Conservation (phyloP, 1,284 basidiomycete species). For the Puccinia horiana region DNA sequence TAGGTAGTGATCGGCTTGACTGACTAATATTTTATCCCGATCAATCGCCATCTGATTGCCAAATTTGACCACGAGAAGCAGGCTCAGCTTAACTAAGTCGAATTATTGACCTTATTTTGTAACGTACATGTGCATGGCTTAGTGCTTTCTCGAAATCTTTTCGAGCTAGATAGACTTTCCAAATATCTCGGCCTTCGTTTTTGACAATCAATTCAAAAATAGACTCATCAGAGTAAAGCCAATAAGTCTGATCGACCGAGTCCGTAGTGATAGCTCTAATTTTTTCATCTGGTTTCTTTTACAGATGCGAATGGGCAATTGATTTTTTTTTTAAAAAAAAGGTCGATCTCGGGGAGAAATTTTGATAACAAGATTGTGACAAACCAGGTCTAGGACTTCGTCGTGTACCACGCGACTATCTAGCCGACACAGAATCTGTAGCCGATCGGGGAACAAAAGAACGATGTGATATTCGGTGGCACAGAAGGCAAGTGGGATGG, state of each 20-base stretch:
- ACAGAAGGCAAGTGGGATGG: slow-evolving; percentile 73
- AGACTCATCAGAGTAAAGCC: slow-evolving; percentile 87
- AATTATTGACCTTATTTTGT: too few species aligned
- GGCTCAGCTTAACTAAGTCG: too few species aligned
- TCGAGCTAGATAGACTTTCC: slow-evolving; percentile 84
- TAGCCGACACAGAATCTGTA: slow-evolving; percentile 76
- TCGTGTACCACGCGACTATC: slow-evolving; percentile 82
- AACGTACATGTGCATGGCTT: slow-evolving; percentile 74
- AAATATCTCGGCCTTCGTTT: slow-evolving; percentile 91
- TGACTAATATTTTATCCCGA: slow-evolving; percentile 77
- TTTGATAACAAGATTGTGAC: neutral
- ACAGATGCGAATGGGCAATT: neutral
- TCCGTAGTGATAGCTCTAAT: slow-evolving; percentile 77
- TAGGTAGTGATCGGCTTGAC: slow-evolving; percentile 84
- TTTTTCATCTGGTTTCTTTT: slow-evolving; percentile 71
- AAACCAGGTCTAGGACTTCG: slow-evolving; percentile 75
- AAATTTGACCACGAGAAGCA: too few species aligned
- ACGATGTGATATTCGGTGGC: slow-evolving; percentile 92
- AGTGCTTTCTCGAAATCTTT: slow-evolving; percentile 76
- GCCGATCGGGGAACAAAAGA: slow-evolving; percentile 76
- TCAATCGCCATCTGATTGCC: slow-evolving; percentile 77
- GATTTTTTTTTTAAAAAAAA: neutral
- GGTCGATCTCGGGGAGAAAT: neutral
- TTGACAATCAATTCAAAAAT: slow-evolving; percentile 83
- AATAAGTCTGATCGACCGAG: slow-evolving; percentile 82